These are phyloP conservation scores for Camptophora hylomeconis DNA, from an alignment of 2,329 filamentous ascomycete genomes.

Conservation along the genomic window DNA sequence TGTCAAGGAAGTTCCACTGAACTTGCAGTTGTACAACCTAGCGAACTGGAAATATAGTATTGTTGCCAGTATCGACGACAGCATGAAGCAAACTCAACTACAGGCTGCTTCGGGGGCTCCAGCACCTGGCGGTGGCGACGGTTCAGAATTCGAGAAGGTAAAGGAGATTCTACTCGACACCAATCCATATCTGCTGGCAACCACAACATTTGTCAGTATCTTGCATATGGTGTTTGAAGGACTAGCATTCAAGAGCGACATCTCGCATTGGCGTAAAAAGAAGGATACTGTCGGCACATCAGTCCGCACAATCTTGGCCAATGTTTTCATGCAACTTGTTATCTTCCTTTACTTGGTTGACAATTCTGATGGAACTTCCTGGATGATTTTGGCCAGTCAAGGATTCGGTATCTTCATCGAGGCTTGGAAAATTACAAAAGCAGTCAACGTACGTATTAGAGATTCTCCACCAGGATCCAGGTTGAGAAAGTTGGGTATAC, in stretches of 20 bases:
- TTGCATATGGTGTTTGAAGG: conserved; percentile 92
- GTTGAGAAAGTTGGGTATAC: conserved; percentile 62
- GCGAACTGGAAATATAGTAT: conserved; percentile 82
- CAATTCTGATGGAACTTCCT: conserved; percentile 94
- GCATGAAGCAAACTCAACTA: conserved; percentile 67
- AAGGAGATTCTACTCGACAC: conserved; percentile 92
- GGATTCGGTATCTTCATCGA: conserved; percentile 68
- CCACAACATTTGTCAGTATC: conserved; percentile 73
- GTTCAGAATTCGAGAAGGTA: conserved; percentile 89
- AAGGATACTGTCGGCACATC: conserved; percentile 98
- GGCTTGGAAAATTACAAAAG: conserved; percentile 93
- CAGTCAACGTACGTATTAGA: conserved; percentile 76
- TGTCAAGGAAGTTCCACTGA: conserved; percentile 65
- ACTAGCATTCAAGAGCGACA: conserved; percentile 93
- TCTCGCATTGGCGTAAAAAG: conserved; percentile 97
- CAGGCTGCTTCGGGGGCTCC: conserved; percentile 63
- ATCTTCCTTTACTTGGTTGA: conserved; percentile 96
- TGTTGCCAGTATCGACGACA: conserved; percentile 73
- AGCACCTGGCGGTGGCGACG: conserved; percentile 68
- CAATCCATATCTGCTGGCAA: conserved; percentile 76
- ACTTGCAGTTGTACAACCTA: conserved; percentile 71
- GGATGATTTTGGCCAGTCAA: conserved; percentile 96
- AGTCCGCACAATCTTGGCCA: conserved; percentile 87
- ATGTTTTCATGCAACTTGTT: conserved; percentile 91
- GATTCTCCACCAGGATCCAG: conserved; percentile 53